Percentiles rank a stretch among this genome's conserved stretches.
Evolutionary conservation across 176 grass and related monocot genomes (phyloP).

Genomic region (Zoysia japonica): DNA sequence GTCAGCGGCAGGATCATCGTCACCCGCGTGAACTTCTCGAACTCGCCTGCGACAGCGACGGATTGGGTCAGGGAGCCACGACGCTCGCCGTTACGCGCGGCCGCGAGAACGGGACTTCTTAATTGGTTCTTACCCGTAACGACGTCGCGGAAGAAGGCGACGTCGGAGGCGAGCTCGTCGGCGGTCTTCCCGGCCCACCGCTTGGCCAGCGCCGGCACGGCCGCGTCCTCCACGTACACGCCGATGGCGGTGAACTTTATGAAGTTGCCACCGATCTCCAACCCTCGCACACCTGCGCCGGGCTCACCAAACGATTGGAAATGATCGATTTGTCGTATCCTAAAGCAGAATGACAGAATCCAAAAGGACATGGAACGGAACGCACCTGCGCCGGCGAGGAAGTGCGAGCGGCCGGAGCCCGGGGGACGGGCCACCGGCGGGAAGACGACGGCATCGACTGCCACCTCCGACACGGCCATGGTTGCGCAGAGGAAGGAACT

Average conservation of each 20-base stretch:
- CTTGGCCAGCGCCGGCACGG: slow-evolving; percentile 46
- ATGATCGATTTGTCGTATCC: not conserved
- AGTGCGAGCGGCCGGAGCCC: slow-evolving; percentile 38
- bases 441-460: slow-evolving; percentile 60
- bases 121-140: slow-evolving; percentile 38
- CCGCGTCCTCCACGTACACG: slow-evolving; percentile 72
- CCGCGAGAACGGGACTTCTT: not conserved
- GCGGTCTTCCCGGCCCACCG: slow-evolving; percentile 66
- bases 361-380: not conserved
- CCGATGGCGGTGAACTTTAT: slow-evolving; percentile 91
- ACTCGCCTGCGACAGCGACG: slow-evolving; percentile 45
- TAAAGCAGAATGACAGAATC: not conserved
- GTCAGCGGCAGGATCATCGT: slow-evolving; percentile 72
- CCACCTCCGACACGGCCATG: slow-evolving; percentile 44
- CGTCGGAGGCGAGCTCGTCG: slow-evolving; percentile 57
- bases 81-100: not conserved
- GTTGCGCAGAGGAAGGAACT: not conserved
- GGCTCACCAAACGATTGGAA: too few relatives aligned
- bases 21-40: slow-evolving; percentile 80
- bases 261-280: slow-evolving; percentile 78
- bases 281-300: slow-evolving; percentile 55
- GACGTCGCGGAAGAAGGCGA: slow-evolving; percentile 69
- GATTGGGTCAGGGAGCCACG: not conserved
- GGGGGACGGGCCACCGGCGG: slow-evolving; percentile 44
- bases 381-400: slow-evolving; percentile 76